Conservation (phyloP, 805 yeast genomes). For the Nematodospora valgi region DNA sequence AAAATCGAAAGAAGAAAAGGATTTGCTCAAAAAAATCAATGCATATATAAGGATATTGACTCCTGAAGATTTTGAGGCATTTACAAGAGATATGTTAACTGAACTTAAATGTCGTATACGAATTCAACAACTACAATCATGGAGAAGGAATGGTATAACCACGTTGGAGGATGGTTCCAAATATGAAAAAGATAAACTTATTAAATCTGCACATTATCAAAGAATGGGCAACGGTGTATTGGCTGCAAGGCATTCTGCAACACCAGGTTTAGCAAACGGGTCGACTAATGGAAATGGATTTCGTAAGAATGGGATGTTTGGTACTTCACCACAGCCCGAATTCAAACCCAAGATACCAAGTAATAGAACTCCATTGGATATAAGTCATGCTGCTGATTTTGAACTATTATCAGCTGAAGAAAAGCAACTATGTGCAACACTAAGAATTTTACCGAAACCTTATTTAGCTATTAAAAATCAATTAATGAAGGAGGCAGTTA, state of each 20-base stretch:
- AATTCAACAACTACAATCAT: conserved; percentile 87
- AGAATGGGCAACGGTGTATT: conserved; percentile 44
- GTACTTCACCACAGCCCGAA: conserved; percentile 40
- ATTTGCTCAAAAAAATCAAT: conserved; percentile 68
- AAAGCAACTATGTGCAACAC: conserved; percentile 74
- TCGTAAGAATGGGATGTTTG: conserved; percentile 18
- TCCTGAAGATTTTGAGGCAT: conserved; percentile 73
- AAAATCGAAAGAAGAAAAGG: conserved; percentile 86
- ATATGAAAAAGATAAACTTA: conserved; percentile 83
- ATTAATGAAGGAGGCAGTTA: conserved; percentile 79
- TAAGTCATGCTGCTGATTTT: conserved; percentile 75
- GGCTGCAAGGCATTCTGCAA: conserved; percentile 19
- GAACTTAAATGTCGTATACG: conserved; percentile 78
- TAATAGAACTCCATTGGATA: conserved; percentile 58
- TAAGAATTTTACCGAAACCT: conserved; percentile 89
- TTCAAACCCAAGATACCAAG: conserved; percentile 40
- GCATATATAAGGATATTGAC: conserved; percentile 81
- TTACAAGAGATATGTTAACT: conserved; percentile 66
- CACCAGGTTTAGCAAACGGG: conserved; percentile 12
- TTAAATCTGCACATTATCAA: conserved; percentile 60
- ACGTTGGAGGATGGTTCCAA: conserved; percentile 77
- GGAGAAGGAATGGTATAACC: conserved; percentile 88
- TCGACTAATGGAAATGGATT: conserved; percentile 15
- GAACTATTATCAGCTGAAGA: conserved; percentile 85
- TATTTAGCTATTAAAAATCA: conserved; percentile 90